Conservation (phyloP, 257 asterid species). For the Primulina tabacum region DNA sequence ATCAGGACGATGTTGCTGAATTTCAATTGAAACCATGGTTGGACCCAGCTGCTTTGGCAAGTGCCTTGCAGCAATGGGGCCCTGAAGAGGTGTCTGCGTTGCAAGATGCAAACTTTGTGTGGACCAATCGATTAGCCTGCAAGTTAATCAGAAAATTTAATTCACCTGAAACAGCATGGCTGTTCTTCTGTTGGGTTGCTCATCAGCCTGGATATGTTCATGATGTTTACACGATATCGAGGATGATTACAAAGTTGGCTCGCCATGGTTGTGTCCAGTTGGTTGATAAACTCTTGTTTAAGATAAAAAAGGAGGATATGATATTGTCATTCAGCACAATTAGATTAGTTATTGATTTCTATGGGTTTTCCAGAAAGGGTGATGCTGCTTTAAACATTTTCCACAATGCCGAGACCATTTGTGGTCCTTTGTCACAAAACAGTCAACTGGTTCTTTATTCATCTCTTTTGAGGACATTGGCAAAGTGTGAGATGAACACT, state of each 20-base stretch:
- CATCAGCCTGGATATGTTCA: slow-evolving; percentile 76
- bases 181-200: slow-evolving; percentile 84
- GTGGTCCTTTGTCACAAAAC: slow-evolving; percentile 56
- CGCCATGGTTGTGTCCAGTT: slow-evolving; percentile 57
- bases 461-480: slow-evolving; percentile 71
- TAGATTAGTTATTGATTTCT: slow-evolving; percentile 63
- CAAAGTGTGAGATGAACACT: slow-evolving; percentile 64
- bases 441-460: slow-evolving; percentile 59
- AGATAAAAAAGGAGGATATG: slow-evolving; percentile 62
- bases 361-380: slow-evolving; percentile 68
- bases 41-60: slow-evolving; percentile 84
- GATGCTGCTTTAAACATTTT: slow-evolving; percentile 68
- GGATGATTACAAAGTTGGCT: slow-evolving; percentile 78
- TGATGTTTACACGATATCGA: slow-evolving; percentile 73
- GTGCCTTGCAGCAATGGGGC: slow-evolving; percentile 66
- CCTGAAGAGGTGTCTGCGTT: slow-evolving; percentile 59
- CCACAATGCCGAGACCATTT: slow-evolving; percentile 39
- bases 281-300: slow-evolving; percentile 67
- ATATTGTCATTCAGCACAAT: slow-evolving; percentile 69
- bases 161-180: slow-evolving; percentile 79
- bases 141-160: slow-evolving; percentile 68
- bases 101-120: slow-evolving; percentile 58
- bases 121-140: slow-evolving; percentile 87
- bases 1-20: slow-evolving; percentile 32
- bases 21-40: slow-evolving; percentile 79